Evolutionary conservation across 345 rosid species (phyloP), one percentile per base, ranked within the genome.

Genomic region (Nasturtium officinale): DNA sequence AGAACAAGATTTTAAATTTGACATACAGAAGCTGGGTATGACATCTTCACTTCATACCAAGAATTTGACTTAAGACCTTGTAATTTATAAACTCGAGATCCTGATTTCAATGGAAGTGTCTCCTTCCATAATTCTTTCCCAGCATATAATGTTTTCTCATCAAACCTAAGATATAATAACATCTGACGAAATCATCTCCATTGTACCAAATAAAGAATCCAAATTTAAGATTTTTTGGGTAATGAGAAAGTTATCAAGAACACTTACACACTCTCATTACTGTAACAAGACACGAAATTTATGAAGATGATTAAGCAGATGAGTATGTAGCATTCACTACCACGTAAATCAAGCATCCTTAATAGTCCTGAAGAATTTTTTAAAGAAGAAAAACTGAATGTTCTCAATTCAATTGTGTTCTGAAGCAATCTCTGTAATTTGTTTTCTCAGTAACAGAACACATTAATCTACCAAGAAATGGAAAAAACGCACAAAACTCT

Each of bases 31-130:
- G 96, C 96, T 61, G 99, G 99, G 72, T 88, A 90, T 11, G 96
- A 91, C 80, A 91, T 95, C 99, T 95, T 91, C 87, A 91, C 96
- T 95, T 90, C 96, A 51, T 91, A 91, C 96, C 90, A 85, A 78
- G 87, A 74, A 74, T 71, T 35, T 12, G 97, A 77, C 76, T 87
- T 95, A 26, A 95, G 82, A 58, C 90, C 91, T 58, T 84, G 76
- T 71, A 95, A 74, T 26, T 71, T 65, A 57, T 90, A 95, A 46
- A 82, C 65, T 35, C 85, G 80, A 72, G 87, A 86, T 77, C 96
- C 93, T 70, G 67, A 69, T 48, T 60, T 82, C 18, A 90, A 71
- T 8, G 87, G 86, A 38, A 90, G 67, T 47, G 82, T 85, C 81
- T 90, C 94, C 82, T 79, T 80, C 92, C 80, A 73, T 40, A 87